Evolutionary conservation across 2,329 filamentous ascomycete genomes (phyloP).

Genomic region (Metarhizium guizhouense): DNA sequence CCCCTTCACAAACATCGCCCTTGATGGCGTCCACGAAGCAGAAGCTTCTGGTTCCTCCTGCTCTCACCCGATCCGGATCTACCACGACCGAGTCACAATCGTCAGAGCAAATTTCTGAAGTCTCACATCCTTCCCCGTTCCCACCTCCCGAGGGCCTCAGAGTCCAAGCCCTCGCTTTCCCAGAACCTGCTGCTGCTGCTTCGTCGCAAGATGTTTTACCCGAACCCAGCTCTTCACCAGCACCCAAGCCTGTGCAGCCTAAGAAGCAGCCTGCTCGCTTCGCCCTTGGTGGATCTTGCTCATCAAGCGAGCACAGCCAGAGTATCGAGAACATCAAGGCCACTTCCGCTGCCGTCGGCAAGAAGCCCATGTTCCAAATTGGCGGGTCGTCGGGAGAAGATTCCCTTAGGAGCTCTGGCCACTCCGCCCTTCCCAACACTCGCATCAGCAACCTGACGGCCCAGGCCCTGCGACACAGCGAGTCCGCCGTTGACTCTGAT

Average conservation of each 20-base stretch:
- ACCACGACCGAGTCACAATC: conserved; percentile 34
- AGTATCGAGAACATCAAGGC: conserved; percentile 35
- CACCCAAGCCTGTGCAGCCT: conserved; percentile 58
- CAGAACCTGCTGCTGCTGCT: conserved; percentile 38
- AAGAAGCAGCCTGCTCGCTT: conserved; percentile 56
- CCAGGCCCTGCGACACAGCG: conserved; percentile 49
- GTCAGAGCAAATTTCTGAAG: conserved; percentile 36
- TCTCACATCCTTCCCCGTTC: conserved; percentile 20
- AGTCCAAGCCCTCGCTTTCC: conserved; percentile 55
- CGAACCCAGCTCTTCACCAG: conserved; percentile 47
- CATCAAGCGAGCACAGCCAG: conserved; percentile 51
- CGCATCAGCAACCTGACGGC: conserved; percentile 72
- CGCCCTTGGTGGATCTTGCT: conserved; percentile 71
- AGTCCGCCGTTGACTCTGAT: conserved; percentile 24
- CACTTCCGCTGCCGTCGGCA: conserved; percentile 19
- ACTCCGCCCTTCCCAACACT: conserved; percentile 40
- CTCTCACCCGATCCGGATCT: conserved; percentile 33
- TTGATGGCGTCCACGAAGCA: conserved; percentile 33
- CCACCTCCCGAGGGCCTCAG: conserved; percentile 37
- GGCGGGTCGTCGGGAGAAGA: conserved; percentile 65
- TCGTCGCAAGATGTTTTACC: conserved; percentile 49
- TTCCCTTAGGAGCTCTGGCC: conserved; percentile 50
- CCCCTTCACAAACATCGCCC: conserved; percentile 20
- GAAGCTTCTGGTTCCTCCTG: conserved; percentile 20
- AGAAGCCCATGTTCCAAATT: conserved; percentile 40